Evolutionary conservation across 23 red algal species (phyloP), one percentile per base, ranked within the genome.

Genomic region (Gracilaria domingensis): DNA sequence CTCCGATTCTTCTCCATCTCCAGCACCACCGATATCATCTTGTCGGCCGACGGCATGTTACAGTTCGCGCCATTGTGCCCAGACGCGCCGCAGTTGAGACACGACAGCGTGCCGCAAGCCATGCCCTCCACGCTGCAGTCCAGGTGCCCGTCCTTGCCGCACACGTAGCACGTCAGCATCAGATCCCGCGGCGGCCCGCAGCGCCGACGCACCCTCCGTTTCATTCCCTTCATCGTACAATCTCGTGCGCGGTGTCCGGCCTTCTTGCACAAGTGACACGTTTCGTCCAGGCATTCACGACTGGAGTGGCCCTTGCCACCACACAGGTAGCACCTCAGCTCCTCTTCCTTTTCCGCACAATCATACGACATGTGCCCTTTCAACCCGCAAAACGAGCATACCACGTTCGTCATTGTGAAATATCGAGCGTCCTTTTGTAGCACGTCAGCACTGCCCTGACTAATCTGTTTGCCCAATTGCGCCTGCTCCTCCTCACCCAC

Each of bases 301-400:
- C 53, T 75, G 26, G 54, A 72, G 24, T 88, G 84, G 16, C 84
- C 84, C 24, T 51, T 62, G 8, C 48, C 70, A 29, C 84, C 84
- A 47, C 84, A 88, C 53, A 76, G 28, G 28, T 59, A 88, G 28
- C 84, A 88, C 5, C 71, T 25, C n/a, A 75, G 65, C 48, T 88
- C 36, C 47, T 88, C 67, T 23, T 66, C 57, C 33, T 85, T 4
- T 21, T 85, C 81, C 12, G 9, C 39, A 21, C 84, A 88, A 49
- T 76, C 71, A 45, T 70, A 88, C 54, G 84, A 88, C 84, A 74
- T 74, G 84, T 88, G 84, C 7, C 84, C 84, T 30, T 88, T 88
- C 0, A 88, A 26, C 53, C 84, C 84, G 66, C 84, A 88, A 25
- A 70, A 60, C 53, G 59, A 62, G 33, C 84, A 88, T 17, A 88